These are phyloP conservation scores for Crithidia brevicula DNA, from an alignment of 208 protist genomes.

Conservation along the genomic window DNA sequence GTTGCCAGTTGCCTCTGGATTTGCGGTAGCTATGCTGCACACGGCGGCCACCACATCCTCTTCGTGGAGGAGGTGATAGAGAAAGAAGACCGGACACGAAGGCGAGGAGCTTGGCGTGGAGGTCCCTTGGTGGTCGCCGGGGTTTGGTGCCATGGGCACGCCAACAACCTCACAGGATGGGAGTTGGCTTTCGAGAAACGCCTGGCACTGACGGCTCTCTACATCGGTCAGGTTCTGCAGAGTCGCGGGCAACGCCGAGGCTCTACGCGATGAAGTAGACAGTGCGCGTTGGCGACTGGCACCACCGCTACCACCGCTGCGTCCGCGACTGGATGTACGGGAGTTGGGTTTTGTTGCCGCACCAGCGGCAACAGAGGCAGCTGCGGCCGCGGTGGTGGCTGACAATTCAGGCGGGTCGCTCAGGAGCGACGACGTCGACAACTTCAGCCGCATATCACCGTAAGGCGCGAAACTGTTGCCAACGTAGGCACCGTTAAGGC, in stretches of 20 bases:
- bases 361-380: neutral
- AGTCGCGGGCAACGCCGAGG: neutral
- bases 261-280: slow-evolving; percentile 9
- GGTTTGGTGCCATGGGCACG: neutral
- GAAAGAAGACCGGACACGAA: slow-evolving; percentile 33
- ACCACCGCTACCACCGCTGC: neutral
- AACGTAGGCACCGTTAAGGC: neutral
- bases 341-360: neutral
- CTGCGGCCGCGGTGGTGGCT: neutral
- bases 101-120: neutral
- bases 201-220: slow-evolving; percentile 14
- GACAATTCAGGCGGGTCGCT: neutral
- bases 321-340: slow-evolving; percentile 8
- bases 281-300: neutral
- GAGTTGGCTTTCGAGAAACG: slow-evolving; percentile 27
- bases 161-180: slow-evolving; percentile 34
- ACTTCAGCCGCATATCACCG: neutral
- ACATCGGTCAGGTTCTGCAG: slow-evolving; percentile 3
- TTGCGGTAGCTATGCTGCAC: slow-evolving; percentile 2
- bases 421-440: slow-evolving; percentile 11
- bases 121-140: neutral
- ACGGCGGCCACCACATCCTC: slow-evolving; percentile 36
- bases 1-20: neutral
- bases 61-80: slow-evolving; percentile 48
- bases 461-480: neutral